Evolutionary conservation across 2,329 filamentous ascomycete genomes (phyloP).

Genomic region (Mycosphaerella sp.): DNA sequence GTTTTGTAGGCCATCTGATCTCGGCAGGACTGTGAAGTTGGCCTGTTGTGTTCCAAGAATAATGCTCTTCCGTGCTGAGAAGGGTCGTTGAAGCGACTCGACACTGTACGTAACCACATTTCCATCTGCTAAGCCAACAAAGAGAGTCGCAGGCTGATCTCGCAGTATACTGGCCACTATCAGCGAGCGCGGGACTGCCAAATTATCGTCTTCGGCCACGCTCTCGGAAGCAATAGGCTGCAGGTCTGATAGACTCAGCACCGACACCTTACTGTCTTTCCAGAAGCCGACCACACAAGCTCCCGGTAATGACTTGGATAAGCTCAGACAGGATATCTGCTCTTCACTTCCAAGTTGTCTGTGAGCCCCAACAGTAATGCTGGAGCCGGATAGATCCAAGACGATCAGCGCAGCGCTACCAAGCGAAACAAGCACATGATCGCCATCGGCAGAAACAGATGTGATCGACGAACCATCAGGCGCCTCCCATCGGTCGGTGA

Average conservation of each 20-base stretch:
- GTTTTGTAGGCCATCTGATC: slow-evolving; percentile 60
- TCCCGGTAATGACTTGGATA: slow-evolving; percentile 56
- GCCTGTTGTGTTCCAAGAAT: slow-evolving; percentile 81
- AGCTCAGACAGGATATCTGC: slow-evolving; percentile 78
- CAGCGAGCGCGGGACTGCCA: slow-evolving; percentile 76
- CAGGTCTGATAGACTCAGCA: slow-evolving; percentile 64
- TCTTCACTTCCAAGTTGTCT: slow-evolving; percentile 60
- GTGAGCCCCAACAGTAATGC: slow-evolving; percentile 52
- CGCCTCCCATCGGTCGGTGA: slow-evolving; percentile 55
- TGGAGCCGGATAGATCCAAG: slow-evolving; percentile 53
- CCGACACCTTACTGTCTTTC: slow-evolving; percentile 69
- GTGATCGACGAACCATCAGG: slow-evolving; percentile 56
- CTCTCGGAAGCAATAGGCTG: slow-evolving; percentile 58
- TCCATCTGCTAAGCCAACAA: slow-evolving; percentile 88
- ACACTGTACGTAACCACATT: slow-evolving; percentile 80
- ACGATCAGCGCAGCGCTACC: slow-evolving; percentile 67
- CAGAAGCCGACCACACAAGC: slow-evolving; percentile 83
- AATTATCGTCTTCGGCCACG: slow-evolving; percentile 51
- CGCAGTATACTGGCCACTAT: slow-evolving; percentile 68
- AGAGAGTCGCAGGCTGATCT: slow-evolving; percentile 64
- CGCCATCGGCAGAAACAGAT: slow-evolving; percentile 66
- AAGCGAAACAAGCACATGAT: slow-evolving; percentile 65
- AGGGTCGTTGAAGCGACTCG: slow-evolving; percentile 51
- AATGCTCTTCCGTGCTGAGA: slow-evolving; percentile 72
- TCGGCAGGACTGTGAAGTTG: slow-evolving; percentile 69